Conservation (phyloP, 2,329 filamentous ascomycete species). For the Clarireedia hainanense region DNA sequence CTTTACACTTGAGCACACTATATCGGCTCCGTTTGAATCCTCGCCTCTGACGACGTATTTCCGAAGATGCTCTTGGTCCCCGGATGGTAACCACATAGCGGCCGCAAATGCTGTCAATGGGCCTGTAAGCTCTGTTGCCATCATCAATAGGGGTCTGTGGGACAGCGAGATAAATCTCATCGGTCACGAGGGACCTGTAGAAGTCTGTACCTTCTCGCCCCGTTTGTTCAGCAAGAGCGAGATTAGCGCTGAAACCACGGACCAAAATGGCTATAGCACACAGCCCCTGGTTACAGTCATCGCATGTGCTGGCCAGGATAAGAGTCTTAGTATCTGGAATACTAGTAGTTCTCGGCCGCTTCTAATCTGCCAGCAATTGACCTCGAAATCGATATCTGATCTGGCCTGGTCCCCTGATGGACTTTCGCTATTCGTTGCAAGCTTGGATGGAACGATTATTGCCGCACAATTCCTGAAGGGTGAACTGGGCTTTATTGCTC, state of each 20-base stretch:
- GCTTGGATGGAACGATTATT: slow-evolving; percentile 82
- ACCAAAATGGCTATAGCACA: slow-evolving; percentile 40
- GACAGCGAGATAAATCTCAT: slow-evolving; percentile 96
- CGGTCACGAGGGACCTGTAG: slow-evolving; percentile 91
- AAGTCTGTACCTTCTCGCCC: slow-evolving; percentile 96
- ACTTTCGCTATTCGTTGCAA: slow-evolving; percentile 75
- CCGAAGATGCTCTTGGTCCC: slow-evolving; percentile 92
- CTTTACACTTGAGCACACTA: slow-evolving; percentile 89
- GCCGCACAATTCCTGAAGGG: slow-evolving; percentile 74
- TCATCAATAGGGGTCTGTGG: slow-evolving; percentile 87
- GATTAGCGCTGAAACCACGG: slow-evolving; percentile 38
- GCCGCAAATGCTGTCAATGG: slow-evolving; percentile 96
- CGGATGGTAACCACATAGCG: slow-evolving; percentile 93
- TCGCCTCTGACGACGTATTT: slow-evolving; percentile 97
- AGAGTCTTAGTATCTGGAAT: slow-evolving; percentile 94
- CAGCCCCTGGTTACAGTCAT: slow-evolving; percentile 75
- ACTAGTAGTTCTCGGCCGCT: slow-evolving; percentile 89
- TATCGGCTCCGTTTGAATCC: slow-evolving; percentile 77
- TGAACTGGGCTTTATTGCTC: slow-evolving; percentile 83
- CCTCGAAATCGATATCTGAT: slow-evolving; percentile 88
- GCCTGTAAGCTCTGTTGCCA: slow-evolving; percentile 92
- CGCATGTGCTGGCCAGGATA: slow-evolving; percentile 93
- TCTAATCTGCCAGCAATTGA: slow-evolving; percentile 81
- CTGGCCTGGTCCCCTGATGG: slow-evolving; percentile 91
- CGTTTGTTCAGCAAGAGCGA: slow-evolving; percentile 74